phyloP scores from a whole-genome alignment of 805 yeast genomes.

The Saccharomycopsis javanensis region DNA sequence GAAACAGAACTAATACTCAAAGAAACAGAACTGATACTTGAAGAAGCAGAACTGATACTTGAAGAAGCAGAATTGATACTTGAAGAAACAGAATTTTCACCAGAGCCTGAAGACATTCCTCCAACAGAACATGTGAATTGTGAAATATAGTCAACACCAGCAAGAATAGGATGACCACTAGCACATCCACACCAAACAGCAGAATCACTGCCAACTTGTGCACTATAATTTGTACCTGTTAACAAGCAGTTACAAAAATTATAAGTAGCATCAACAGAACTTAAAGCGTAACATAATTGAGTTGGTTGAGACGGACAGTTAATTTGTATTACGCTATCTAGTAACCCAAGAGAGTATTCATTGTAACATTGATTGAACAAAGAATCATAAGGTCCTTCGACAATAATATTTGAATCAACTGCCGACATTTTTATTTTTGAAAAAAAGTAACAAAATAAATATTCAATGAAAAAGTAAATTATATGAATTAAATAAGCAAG shows the following conservation, averaged over 20 bases:
- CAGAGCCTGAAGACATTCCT: background rate
- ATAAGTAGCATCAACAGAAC: background rate
- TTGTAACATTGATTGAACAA: slow-evolving; percentile 3
- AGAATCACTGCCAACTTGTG: background rate
- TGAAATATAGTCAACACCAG: background rate
- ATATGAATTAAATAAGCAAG: no score
- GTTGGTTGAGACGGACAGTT: background rate
- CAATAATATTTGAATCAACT: slow-evolving; percentile 2
- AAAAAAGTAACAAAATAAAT: no score
- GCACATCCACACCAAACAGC: background rate
- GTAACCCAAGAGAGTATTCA: background rate
- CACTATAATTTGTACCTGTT: background rate
- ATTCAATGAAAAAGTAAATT: no score
- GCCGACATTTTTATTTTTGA: slow-evolving; percentile 2
- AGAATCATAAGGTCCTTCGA: background rate
- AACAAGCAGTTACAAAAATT: background rate
- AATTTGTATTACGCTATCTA: background rate
- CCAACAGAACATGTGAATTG: slow-evolving; percentile 1
- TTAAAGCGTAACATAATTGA: background rate
- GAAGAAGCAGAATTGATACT: background rate
- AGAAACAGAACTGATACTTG: background rate
- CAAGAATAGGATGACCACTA: background rate
- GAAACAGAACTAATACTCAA: background rate
- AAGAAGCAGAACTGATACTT: background rate
- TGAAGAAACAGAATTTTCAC: background rate